A percentile compares a stretch with the other conserved stretches of the same genome.
Evolutionary conservation across 2,329 filamentous ascomycete species (phyloP).

Genomic region (Fusarium buharicum): DNA sequence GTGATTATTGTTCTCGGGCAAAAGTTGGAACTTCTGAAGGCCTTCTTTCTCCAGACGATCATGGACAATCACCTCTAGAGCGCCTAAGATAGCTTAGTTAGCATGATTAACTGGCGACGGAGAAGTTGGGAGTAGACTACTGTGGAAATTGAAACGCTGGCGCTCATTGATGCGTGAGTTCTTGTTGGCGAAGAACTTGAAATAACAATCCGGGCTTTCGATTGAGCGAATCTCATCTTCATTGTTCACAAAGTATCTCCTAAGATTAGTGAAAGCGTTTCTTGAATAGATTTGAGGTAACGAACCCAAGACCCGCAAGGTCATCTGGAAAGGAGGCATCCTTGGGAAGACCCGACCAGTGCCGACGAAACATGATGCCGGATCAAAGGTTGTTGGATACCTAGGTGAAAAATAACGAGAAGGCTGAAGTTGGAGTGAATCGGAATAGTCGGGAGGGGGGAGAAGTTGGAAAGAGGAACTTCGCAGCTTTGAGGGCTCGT

Average conservation of each 20-base stretch:
- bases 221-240: conserved; percentile 79
- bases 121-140: conserved; percentile 57
- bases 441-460: neutral
- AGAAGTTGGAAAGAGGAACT: neutral
- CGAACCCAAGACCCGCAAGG: conserved; percentile 77
- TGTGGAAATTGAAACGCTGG: conserved; percentile 78
- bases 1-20: conserved; percentile 60
- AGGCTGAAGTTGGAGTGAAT: neutral
- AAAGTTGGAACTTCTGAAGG: conserved; percentile 67
- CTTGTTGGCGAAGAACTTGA: conserved; percentile 77
- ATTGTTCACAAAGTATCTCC: conserved; percentile 81
- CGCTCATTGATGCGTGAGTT: conserved; percentile 82
- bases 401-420: neutral
- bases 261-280: neutral
- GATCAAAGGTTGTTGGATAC: neutral
- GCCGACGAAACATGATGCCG: conserved; percentile 76
- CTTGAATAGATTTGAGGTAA: neutral
- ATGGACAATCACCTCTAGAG: conserved; percentile 69
- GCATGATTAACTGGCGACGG: rapidly evolving
- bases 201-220: conserved; percentile 73
- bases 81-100: conserved; percentile 59
- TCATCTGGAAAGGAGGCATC: conserved; percentile 74
- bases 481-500: conserved; percentile 1
- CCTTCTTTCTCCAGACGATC: conserved; percentile 70
- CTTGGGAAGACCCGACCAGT: conserved; percentile 72